Base-by-base conservation (phyloP, 2,329 filamentous ascomycete species). In the Mycosphaerella sp. region DNA sequence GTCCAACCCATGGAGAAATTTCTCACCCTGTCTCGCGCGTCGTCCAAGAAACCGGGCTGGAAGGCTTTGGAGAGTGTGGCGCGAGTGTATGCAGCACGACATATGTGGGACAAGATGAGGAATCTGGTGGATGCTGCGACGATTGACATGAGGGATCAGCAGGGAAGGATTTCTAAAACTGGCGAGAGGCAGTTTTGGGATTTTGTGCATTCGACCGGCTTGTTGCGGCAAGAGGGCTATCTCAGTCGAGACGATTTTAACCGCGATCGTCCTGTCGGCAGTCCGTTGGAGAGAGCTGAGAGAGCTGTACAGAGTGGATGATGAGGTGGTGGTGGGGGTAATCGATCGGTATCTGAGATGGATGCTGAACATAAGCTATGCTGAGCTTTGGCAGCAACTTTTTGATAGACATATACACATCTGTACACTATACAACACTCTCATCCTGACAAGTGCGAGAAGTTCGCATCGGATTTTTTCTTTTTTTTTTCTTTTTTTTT, bases 1-100 rank as follows among this genome's bases (percentile, higher is more conserved):
- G 70, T 76, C 0, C 67, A 67, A 34, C 73, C 69, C 43, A 72
- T 74, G 69, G 71, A 76, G 64, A 63, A 63, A 5, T 71, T 76
- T 43, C 64, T 78, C 31, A 62, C 45, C 43, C 65, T 64, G 31
- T 73, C 75, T 69, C 62, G 66, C 1, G 65, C 60, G 31, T 65
- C 71, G 11, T 71, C 74, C 7, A 72, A 71, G 31, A 62, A 68
- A 10, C 74, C 74, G 1, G 67, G 71, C 4, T 79, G 73, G 72
- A 47, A 46, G 9, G 72, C 74, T 3, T 64, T 78, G 47, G 59
- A 62, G 7, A 59, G 59, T 7, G 69, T 75, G 4, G 66, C 76
- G 8, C 51, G 62, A 9, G 71, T 72, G 23, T 63, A 77, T 29
- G 67, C 66, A 4, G 62, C 69, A 4, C 61, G 67, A 1, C 65